Base-by-base conservation (phyloP, 345 rosid species). In the Abelmoschus esculentus region DNA sequence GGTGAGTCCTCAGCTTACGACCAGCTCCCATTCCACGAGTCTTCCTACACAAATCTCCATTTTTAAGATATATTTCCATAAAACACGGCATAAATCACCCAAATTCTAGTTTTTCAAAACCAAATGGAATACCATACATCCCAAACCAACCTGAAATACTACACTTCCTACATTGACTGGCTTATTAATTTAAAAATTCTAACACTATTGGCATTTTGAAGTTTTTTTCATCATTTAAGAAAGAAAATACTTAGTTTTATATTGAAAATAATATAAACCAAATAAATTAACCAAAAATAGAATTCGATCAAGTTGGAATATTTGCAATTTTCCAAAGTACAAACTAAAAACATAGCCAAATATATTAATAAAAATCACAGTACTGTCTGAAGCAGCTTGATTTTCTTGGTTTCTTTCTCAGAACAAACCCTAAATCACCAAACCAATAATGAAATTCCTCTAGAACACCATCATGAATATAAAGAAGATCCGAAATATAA, bases 1-100 rank as follows among this genome's bases (percentile, higher is more conserved):
- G 79, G 79, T 84, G 97, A 70, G 73, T 78, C 78, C 82, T 85
- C 79, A 93, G 83, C 89, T 93, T 93, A 73, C 98, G 88, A 64
- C 81, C 95, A 52, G 91, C 86, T 85, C 91, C 91, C 90, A 86
- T 87, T 53, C 95, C 95, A 72, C 80, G 88, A 26, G 91, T 89
- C 81, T 89, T 89, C 81, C 91, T 87, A 84, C 28, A 61, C 36
- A 19, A 66, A 50, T 29, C 19, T 31, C 28, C 11, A 28, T 34
- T 67, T 54, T 15, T 34, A 32, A 53, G 10, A 8, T 2, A 36
- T 19, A 54, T 32, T 36, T 36, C 46, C 18, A 14, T 9, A 22
- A 13, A 70, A 40, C 7, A 58, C 11, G 42, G 19, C 53, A 53
- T 6, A 42, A 38, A 49, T 15, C 28, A 65, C n/a, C 22, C 0